Evolutionary conservation across 2,329 filamentous ascomycete genomes (phyloP), one percentile per base, ranked within the genome.

Genomic region (Diplodia sapinea): DNA sequence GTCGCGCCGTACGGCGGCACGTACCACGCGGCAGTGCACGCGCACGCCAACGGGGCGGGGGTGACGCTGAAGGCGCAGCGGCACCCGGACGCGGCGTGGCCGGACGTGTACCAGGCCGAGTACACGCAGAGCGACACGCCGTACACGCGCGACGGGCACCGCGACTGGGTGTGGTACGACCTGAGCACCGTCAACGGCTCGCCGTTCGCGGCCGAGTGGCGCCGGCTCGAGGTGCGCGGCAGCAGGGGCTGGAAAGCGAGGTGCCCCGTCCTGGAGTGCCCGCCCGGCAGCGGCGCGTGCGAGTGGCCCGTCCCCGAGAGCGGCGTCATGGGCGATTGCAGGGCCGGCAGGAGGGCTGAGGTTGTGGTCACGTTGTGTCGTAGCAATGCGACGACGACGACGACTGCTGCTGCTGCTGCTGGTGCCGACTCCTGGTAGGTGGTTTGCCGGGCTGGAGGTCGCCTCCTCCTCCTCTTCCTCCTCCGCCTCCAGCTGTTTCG

Each of bases 281-380:
- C 61, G 15, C 49, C 61, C 1, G 49, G 49, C 3, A 12, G 20
- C 29, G 36, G 20, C 6, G 47, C 52, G 5, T 64, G 61, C 26
- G 61, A 64, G n/a, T 64, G 61, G 61, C 61, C 61, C 31, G 51
- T 52, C 33, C 61, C 61, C 6, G 36, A 52, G 31, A 54, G 9
- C 31, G 61, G 61, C 2, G 38, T 26, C 6, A 54, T 64, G 61
- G 61, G 61, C 4, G 61, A 64, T 31, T 64, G 61, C 15, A 54
- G 38, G 31, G 49, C 31, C 1, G 61, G 61, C 4, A 33, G 26
- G n/a, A 26, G 43, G 33, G 61, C 51, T 20, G 38, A 36, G 49
- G 20, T 64, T 5, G 26, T 64, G 9, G 40, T 64, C 5, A 54
- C 49, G 15, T 33, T 64, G 61, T 64, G 49, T 47, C 23, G 61